Conservation (phyloP, 2,329 filamentous ascomycete genomes). For the Beauveria sp. region DNA sequence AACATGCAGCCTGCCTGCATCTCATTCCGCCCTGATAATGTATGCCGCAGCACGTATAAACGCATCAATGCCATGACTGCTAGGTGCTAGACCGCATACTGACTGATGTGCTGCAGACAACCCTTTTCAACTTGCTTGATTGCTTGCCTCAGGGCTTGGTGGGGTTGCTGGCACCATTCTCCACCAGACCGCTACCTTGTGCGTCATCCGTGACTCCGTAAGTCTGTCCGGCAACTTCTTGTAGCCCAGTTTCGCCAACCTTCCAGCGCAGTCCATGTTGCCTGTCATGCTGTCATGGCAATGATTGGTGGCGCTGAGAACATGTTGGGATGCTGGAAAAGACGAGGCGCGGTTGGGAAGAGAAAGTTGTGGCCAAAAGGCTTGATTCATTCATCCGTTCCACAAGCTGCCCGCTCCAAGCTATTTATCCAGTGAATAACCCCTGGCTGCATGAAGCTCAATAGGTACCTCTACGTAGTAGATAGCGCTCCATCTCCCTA, state of each 20-base stretch:
- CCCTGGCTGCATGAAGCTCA: not conserved
- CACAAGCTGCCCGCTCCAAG: not conserved
- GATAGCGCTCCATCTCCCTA: not conserved
- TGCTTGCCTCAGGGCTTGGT: not conserved
- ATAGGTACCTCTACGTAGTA: no score
- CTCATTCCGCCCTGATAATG: not conserved
- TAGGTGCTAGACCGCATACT: no score
- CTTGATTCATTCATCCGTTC: not conserved
- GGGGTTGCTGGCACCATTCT: not conserved
- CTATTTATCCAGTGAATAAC: not conserved
- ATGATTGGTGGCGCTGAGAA: not conserved
- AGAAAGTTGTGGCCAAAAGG: not conserved
- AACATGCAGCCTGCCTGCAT: not conserved
- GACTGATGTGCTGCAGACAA: not conserved
- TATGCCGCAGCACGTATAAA: no score
- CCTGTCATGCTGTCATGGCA: not conserved
- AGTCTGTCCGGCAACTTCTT: not conserved
- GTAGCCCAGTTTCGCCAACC: not conserved
- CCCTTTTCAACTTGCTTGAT: not conserved
- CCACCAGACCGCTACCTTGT: constrained; percentile 4
- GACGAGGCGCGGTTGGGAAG: no score
- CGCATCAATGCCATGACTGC: no score
- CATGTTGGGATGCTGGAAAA: not conserved
- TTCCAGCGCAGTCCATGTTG: not conserved
- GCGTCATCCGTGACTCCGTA: not conserved